Base-by-base conservation (phyloP, 208 protist species). In the Wallacemonas collosoma region DNA sequence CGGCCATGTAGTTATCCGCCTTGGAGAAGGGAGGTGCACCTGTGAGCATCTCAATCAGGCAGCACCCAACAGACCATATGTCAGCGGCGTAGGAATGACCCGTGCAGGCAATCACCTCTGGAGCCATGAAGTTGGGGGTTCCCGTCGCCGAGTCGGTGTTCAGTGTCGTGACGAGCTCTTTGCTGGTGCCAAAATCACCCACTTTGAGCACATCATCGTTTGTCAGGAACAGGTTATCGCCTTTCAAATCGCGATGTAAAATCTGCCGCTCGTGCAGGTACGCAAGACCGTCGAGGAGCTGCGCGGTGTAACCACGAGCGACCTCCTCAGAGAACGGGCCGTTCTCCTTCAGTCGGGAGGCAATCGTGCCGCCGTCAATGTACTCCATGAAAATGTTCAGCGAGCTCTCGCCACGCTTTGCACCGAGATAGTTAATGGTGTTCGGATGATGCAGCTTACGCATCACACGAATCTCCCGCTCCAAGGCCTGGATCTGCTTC, bases 91-190 rank as follows among this genome's bases (percentile, higher is more conserved):
- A 93, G 54, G 87, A 89, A 75, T 97, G 93, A 8, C 95, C 95
- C 50, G 78, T 93, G 76, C 91, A 91, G 1, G 81, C 81, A 73
- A 98, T 96, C 36, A 98, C 91, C 73, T 98, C 94, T 3, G 96
- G 96, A 8, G 96, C 93, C 93, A 98, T 98, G 68, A 95, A 98
- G 76, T 95, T 94, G 41, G 93, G 92, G 53, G 96, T 98, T 5
- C 96, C 96, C 36, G 90, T 86, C 56, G 95, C 86, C 35, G 88
- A 91, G 73, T 95, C 82, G 48, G 92, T 96, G 51, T 91, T 81
- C 38, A 93, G 79, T 5, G 92, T 94, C 44, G 89, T 89, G 26
- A 83, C 86, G 47, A 96, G 70, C 70, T 96, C 89, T 80, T 96
- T 96, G 70, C 89, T 94, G 15, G 90, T 90, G 38, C 91, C 91